These are phyloP conservation scores for Cladophialophora exuberans DNA, from an alignment of 2,329 filamentous ascomycete species.

Conservation along the genomic window DNA sequence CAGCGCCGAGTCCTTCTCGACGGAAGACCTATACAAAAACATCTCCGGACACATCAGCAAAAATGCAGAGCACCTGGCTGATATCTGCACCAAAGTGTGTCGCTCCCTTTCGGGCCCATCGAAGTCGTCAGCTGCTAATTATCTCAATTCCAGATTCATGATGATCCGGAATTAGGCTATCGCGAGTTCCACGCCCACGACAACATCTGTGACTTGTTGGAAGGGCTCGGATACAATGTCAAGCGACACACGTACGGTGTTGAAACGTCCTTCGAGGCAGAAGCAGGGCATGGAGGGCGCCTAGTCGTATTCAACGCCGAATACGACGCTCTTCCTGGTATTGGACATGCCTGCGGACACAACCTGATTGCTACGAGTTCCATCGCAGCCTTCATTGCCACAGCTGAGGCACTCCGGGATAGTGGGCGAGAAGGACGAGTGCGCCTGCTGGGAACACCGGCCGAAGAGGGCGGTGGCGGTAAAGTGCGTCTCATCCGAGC, in stretches of 20 bases:
- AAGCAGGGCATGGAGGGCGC: constrained; percentile 45
- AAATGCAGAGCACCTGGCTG: constrained; percentile 6
- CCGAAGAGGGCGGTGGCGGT: constrained; percentile 45
- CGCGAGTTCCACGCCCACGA: constrained; percentile 58
- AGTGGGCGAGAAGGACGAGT: constrained; percentile 34
- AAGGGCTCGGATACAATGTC: constrained; percentile 50
- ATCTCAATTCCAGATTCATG: constrained; percentile 39
- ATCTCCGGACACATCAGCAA: constrained; percentile 6
- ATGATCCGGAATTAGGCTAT: constrained; percentile 57
- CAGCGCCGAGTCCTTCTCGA: not conserved
- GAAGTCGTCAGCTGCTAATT: not conserved
- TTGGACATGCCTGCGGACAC: constrained; percentile 47
- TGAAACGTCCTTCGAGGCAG: constrained; percentile 56
- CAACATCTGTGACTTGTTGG: constrained; percentile 50
- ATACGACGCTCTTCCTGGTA: constrained; percentile 47
- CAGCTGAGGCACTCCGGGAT: constrained; percentile 37
- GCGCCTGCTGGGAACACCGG: constrained; percentile 44
- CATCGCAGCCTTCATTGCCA: constrained; percentile 41
- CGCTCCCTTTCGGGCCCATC: not conserved
- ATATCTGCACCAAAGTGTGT: constrained; percentile 16
- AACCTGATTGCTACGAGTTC: constrained; percentile 46
- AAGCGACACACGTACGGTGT: constrained; percentile 56
- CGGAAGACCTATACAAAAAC: not conserved
- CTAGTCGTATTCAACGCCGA: constrained; percentile 45
- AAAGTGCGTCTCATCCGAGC: constrained; percentile 48